Percentiles rank a stretch among this genome's conserved stretches.
Conservation (phyloP, 2,329 filamentous ascomycete species). For the Xylaria sp. region DNA sequence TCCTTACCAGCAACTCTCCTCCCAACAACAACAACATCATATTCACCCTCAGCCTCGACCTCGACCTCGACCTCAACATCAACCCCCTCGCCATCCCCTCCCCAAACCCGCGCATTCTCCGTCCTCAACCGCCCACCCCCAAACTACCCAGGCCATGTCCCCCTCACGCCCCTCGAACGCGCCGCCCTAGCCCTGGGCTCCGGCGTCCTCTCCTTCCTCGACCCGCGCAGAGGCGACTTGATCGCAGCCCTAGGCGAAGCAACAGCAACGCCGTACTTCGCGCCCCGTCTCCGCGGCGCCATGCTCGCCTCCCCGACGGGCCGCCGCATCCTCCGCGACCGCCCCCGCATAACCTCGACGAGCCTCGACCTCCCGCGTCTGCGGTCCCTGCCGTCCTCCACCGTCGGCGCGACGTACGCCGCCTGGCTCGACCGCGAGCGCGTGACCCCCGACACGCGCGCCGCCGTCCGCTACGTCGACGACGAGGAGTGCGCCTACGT, state of each 20-base stretch:
- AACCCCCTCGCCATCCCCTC: not conserved
- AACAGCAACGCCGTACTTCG: conserved; percentile 94
- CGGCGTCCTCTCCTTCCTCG: conserved; percentile 71
- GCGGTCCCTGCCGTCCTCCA: conserved; percentile 76
- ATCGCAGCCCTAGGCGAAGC: conserved; percentile 95
- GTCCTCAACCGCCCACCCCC: conserved; percentile 85
- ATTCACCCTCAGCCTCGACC: not conserved
- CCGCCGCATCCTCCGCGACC: conserved; percentile 88
- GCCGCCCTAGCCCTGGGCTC: conserved; percentile 75
- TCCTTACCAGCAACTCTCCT: conserved; percentile 6
- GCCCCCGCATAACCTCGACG: conserved; percentile 87
- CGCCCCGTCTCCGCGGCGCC: conserved; percentile 86
- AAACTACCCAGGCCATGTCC: conserved; percentile 93
- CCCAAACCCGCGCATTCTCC: conserved; percentile 69
- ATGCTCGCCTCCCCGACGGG: conserved; percentile 90
- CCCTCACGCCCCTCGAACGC: conserved; percentile 82
- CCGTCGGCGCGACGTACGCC: conserved; percentile 84
- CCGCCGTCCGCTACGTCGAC: conserved; percentile 88
- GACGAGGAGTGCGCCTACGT: conserved; percentile 97
- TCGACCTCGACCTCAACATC: conserved; percentile 1
- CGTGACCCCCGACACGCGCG: conserved; percentile 89
- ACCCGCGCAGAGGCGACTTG: conserved; percentile 88
- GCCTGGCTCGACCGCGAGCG: conserved; percentile 94
- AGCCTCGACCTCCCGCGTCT: conserved; percentile 74
- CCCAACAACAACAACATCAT: conserved; percentile 13